phyloP scores from a whole-genome alignment of 805 yeast genomes.

The Helenozyma rhizophorensis region DNA sequence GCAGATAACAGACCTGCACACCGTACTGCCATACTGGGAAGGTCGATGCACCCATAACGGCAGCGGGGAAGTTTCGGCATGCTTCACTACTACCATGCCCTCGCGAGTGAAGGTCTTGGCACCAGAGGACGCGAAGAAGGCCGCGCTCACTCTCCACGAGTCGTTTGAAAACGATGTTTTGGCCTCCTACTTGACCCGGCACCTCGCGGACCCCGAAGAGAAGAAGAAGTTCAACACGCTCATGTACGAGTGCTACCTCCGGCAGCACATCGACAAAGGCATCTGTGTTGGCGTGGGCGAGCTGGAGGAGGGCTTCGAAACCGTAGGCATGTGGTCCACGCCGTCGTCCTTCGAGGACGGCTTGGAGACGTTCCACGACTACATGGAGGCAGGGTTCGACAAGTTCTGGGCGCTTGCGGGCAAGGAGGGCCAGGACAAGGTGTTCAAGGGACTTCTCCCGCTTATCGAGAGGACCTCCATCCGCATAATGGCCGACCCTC shows the following conservation, averaged over 20 bases:
- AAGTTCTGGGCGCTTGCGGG: constrained; percentile 47
- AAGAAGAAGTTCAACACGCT: constrained; percentile 11
- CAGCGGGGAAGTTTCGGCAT: too few species aligned
- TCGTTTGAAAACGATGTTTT: constrained; percentile 34
- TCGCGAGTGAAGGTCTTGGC: constrained; percentile 10
- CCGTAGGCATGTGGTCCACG: constrained; percentile 51
- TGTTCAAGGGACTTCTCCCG: constrained; percentile 48
- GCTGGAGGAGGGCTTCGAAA: constrained; percentile 39
- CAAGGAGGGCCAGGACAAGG: constrained; percentile 43
- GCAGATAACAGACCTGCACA: too few species aligned
- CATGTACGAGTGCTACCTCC: constrained; percentile 48
- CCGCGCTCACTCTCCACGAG: constrained; percentile 32
- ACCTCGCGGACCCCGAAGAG: constrained; percentile 7
- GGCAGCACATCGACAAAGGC: constrained; percentile 48
- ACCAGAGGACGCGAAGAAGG: constrained; percentile 25
- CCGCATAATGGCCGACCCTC: constrained; percentile 39
- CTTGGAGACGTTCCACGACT: constrained; percentile 41
- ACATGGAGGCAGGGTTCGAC: constrained; percentile 51
- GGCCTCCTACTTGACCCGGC: constrained; percentile 20
- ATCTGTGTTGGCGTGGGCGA: constrained; percentile 49
- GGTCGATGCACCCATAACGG: too few species aligned
- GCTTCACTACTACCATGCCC: too few species aligned
- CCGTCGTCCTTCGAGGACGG: constrained; percentile 41
- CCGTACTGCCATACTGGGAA: too few species aligned
- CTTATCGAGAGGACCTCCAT: constrained; percentile 46